Evolutionary conservation across 495 filamentous ascomycete genomes (phyloP).

Genomic region (Neurospora discreta): DNA sequence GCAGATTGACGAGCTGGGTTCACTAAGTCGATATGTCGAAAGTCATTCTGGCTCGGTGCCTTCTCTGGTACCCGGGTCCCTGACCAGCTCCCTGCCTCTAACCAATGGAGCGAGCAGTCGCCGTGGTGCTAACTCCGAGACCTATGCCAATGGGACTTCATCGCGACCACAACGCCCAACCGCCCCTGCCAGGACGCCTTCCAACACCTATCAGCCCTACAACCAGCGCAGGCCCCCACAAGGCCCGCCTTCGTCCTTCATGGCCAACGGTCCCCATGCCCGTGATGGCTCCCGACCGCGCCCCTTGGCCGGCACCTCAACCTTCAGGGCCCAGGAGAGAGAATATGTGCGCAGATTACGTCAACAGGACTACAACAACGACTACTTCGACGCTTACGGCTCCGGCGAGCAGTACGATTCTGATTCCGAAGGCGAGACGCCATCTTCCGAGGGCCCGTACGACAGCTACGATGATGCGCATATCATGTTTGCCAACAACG

Average conservation of each 20-base stretch:
- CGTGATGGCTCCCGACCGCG: constrained; percentile 75
- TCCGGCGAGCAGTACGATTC: constrained; percentile 62
- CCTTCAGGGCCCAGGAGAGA: constrained; percentile 37
- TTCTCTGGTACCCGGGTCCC: constrained; percentile 23
- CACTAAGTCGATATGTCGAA: constrained; percentile 30
- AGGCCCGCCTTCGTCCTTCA: constrained; percentile 19
- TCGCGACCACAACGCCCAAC: constrained; percentile 24
- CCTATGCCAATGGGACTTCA: constrained; percentile 17
- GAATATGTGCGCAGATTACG: constrained; percentile 39
- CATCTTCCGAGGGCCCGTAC: constrained; percentile 70
- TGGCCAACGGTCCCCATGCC: constrained; percentile 54
- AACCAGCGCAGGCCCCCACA: constrained; percentile 24
- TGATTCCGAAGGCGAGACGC: constrained; percentile 75
- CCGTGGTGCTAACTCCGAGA: constrained; percentile 11
- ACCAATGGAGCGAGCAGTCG: constrained; percentile 23
- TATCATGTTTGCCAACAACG: constrained; percentile 72
- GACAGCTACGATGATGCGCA: constrained; percentile 87
- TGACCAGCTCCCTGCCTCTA: constrained; percentile 16
- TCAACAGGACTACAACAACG: constrained; percentile 50
- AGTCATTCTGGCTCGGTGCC: constrained; percentile 24
- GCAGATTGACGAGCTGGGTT: constrained; percentile 36
- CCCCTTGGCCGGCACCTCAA: constrained; percentile 56
- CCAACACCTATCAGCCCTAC: constrained; percentile 39
- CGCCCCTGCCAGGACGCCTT: constrained; percentile 32
- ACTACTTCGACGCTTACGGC: constrained; percentile 67